Evolutionary conservation across 345 rosid genomes (phyloP).

Genomic region (Citrus unshiu): DNA sequence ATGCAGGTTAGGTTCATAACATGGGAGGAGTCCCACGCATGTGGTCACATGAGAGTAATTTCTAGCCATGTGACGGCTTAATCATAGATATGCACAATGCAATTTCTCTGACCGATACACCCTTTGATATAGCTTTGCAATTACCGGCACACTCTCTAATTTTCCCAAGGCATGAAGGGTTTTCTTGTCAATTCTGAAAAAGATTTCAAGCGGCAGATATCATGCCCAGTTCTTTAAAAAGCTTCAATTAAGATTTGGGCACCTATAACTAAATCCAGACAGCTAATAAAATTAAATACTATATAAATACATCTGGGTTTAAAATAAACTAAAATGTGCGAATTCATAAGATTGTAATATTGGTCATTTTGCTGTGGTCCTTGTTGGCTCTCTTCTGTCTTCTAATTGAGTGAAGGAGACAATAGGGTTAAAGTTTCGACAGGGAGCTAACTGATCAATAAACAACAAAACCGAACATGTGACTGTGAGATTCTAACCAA

Average conservation of each 20-base stretch:
- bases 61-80: conserved; percentile 43
- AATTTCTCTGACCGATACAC: conserved; percentile 11
- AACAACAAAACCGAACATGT: conserved; percentile 26
- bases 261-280: conserved; percentile 35
- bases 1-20: conserved; percentile 14
- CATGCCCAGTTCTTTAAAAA: conserved; percentile 21
- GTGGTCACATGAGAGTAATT: conserved; percentile 46
- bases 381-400: background rate
- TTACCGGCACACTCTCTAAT: background rate
- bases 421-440: conserved; percentile 19
- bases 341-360: background rate
- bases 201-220: conserved; percentile 18
- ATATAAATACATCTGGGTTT: background rate
- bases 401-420: conserved; percentile 32
- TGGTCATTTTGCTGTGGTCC: background rate
- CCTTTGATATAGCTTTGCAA: conserved; percentile 14
- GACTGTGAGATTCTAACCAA: background rate
- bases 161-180: background rate
- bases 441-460: conserved; percentile 4
- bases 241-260: conserved; percentile 37
- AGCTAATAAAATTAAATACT: conserved; percentile 25
- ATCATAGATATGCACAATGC: conserved; percentile 15
- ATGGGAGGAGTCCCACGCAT: conserved; percentile 30
- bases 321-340: background rate
- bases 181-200: background rate